Evolutionary conservation across 2,329 filamentous ascomycete species (phyloP).

Genomic region (Coleophoma eucalyptorum): DNA sequence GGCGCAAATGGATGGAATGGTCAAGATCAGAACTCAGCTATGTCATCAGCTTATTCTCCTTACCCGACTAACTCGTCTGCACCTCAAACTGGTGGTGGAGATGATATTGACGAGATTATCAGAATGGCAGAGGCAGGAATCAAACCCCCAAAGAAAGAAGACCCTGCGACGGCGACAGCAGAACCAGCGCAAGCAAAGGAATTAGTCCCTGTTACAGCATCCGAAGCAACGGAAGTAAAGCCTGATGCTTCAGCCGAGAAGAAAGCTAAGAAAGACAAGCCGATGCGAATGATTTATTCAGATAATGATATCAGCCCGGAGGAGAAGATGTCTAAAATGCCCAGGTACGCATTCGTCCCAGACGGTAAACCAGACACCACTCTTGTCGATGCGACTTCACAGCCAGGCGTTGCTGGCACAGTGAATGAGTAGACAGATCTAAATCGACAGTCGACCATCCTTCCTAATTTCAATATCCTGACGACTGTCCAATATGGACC

Average conservation of each 20-base stretch:
- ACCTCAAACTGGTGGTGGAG: conserved; percentile 30
- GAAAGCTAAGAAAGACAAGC: conserved; percentile 62
- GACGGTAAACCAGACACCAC: conserved; percentile 28
- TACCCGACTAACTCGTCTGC: conserved; percentile 35
- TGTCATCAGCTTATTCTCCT: conserved; percentile 31
- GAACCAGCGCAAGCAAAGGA: conserved; percentile 30
- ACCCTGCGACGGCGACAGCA: conserved; percentile 37
- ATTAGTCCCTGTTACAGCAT: conserved; percentile 26
- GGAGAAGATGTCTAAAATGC: conserved; percentile 79
- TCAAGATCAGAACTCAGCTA: conserved; percentile 31
- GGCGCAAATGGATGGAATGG: conserved; percentile 30
- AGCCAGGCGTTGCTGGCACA: conserved; percentile 18
- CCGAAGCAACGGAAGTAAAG: conserved; percentile 13
- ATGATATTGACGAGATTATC: conserved; percentile 64
- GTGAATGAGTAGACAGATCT: conserved; percentile 14
- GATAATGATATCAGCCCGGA: conserved; percentile 80
- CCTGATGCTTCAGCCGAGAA: conserved; percentile 51
- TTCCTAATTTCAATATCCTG: too few species aligned
- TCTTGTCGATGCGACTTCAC: conserved; percentile 19
- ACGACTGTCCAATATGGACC: background rate
- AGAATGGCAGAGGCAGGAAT: conserved; percentile 61
- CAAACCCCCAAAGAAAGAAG: conserved; percentile 39
- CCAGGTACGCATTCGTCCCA: conserved; percentile 68
- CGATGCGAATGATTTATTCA: conserved; percentile 75
- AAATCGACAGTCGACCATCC: too few species aligned